Conservation (phyloP, 805 yeast genomes). For the Metschnikowia kunwiensis region DNA sequence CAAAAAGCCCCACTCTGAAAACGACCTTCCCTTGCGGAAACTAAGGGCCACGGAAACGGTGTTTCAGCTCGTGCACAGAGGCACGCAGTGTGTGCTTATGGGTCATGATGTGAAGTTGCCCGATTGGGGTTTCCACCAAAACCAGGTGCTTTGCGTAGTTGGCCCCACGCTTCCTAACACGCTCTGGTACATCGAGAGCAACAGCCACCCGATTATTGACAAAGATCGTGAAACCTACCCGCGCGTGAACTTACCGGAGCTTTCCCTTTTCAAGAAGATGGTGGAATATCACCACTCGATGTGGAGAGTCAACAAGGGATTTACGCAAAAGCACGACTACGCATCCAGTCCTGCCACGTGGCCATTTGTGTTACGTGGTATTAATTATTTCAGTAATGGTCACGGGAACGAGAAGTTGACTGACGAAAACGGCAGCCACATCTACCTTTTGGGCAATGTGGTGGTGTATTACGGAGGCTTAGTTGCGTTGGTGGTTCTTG, state of each 20-base stretch:
- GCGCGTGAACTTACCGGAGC: slow-evolving; percentile 25
- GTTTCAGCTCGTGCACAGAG: slow-evolving; percentile 65
- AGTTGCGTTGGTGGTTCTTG: slow-evolving; percentile 29
- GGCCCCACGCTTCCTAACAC: slow-evolving; percentile 67
- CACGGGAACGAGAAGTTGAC: slow-evolving; percentile 23
- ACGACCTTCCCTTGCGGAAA: slow-evolving; percentile 33
- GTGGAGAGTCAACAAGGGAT: slow-evolving; percentile 47
- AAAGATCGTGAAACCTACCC: slow-evolving; percentile 19
- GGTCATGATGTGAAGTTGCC: slow-evolving; percentile 77
- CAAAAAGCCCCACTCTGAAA: slow-evolving; percentile 33
- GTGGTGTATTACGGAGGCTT: slow-evolving; percentile 51
- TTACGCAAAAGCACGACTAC: slow-evolving; percentile 48
- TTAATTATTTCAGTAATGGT: slow-evolving; percentile 50
- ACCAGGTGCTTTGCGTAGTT: slow-evolving; percentile 84
- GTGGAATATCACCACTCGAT: slow-evolving; percentile 55
- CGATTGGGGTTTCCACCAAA: slow-evolving; percentile 80
- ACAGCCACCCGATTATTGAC: slow-evolving; percentile 50
- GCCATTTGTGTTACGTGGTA: slow-evolving; percentile 60
- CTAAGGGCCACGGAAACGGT: slow-evolving; percentile 60
- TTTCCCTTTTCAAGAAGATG: slow-evolving; percentile 50
- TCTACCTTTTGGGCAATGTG: slow-evolving; percentile 66
- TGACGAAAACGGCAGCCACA: slow-evolving; percentile 28
- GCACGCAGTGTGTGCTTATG: slow-evolving; percentile 65
- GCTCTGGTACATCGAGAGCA: slow-evolving; percentile 70
- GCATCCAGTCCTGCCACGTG: slow-evolving; percentile 48